phyloP scores from a whole-genome alignment of 2,329 filamentous ascomycete genomes.

The Talaromyces amestolkiae region DNA sequence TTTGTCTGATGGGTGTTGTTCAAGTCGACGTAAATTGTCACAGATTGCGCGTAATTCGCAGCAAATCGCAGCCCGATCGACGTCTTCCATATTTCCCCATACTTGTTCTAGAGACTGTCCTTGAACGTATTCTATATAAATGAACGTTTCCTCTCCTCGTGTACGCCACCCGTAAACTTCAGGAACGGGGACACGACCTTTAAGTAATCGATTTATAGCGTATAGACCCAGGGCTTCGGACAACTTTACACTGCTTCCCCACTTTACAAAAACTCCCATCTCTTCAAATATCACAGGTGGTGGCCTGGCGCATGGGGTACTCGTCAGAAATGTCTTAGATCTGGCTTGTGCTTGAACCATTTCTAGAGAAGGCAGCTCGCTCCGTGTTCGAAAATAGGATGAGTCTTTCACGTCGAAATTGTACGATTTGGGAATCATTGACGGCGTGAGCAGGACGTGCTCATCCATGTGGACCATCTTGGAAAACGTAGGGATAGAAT shows the following conservation, averaged over 20 bases:
- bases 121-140: constrained; percentile 36
- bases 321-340: constrained; percentile 16
- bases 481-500: neutral
- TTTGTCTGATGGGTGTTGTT: constrained; percentile 23
- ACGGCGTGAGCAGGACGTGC: constrained; percentile 5
- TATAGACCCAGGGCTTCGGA: constrained; percentile 7
- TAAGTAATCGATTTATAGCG: too few species aligned
- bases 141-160: constrained; percentile 23
- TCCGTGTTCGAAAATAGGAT: constrained; percentile 24
- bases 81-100: constrained; percentile 25
- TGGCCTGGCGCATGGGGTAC: constrained; percentile 20
- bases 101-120: constrained; percentile 29
- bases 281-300: constrained; percentile 7
- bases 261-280: constrained; percentile 6
- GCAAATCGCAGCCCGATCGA: constrained; percentile 22
- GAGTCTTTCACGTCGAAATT: constrained; percentile 24
- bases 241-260: constrained; percentile 13
- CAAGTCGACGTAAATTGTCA: constrained; percentile 22
- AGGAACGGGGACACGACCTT: too few species aligned
- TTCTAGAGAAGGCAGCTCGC: constrained; percentile 21
- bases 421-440: constrained; percentile 20
- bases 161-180: too few species aligned
- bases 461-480: neutral
- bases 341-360: constrained; percentile 20
- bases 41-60: constrained; percentile 23